These are phyloP conservation scores for Auricularia sp. DNA, from an alignment of 768 basidiomycete species.

Conservation along the genomic window DNA sequence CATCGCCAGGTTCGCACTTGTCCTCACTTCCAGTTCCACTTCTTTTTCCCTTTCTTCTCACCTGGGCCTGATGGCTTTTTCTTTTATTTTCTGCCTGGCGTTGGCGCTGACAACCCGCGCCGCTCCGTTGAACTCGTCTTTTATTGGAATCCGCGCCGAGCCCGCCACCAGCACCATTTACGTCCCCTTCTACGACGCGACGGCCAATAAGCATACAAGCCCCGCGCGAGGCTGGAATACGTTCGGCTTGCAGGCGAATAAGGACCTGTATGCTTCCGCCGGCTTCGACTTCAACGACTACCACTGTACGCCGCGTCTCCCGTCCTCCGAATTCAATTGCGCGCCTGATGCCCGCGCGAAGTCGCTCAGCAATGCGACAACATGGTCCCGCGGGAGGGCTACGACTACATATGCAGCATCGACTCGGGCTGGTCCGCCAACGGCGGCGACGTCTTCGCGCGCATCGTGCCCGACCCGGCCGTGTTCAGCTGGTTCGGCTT, in stretches of 20 bases:
- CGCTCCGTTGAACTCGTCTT: too few relatives aligned
- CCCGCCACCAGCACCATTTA: background rate
- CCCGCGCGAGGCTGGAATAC: slow-evolving; percentile 5
- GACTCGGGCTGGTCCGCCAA: slow-evolving; percentile 6
- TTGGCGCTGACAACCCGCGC: too few relatives aligned
- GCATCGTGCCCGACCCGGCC: background rate
- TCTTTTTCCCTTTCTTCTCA: too few relatives aligned
- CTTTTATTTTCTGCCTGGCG: too few relatives aligned
- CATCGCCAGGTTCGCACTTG: too few relatives aligned
- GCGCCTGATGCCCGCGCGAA: too few relatives aligned
- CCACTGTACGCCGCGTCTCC: background rate
- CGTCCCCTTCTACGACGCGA: slow-evolving; percentile 2
- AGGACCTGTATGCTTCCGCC: background rate
- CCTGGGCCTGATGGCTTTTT: too few relatives aligned
- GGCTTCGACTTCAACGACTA: slow-evolving; percentile 1
- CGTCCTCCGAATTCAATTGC: background rate
- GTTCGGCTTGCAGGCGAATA: slow-evolving; percentile 3
- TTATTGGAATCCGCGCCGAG: too few relatives aligned
- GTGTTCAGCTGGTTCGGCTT: background rate
- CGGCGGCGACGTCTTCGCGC: slow-evolving; percentile 4
- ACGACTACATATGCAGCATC: slow-evolving; percentile 2
- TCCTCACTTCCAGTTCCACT: too few relatives aligned
- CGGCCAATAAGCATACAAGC: background rate
- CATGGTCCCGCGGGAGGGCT: background rate
- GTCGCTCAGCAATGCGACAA: background rate